phyloP scores from a whole-genome alignment of 345 rosid genomes.

The Crucihimalaya himalaica region DNA sequence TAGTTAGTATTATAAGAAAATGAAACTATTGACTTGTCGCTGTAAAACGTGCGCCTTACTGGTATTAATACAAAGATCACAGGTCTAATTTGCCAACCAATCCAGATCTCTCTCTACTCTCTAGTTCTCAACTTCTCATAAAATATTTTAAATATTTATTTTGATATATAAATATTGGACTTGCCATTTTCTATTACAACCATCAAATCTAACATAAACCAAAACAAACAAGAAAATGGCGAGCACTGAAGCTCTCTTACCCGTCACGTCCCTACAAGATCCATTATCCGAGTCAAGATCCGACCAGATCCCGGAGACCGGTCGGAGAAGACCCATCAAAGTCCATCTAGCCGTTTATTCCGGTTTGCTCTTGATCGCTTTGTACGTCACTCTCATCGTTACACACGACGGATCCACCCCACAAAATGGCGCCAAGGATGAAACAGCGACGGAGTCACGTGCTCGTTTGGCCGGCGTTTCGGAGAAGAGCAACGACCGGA shows the following conservation, averaged over 20 bases:
- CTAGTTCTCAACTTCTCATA: background rate
- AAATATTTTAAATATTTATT: background rate
- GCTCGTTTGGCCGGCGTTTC: slow-evolving; percentile 67
- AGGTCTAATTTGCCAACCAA: slow-evolving; percentile 13
- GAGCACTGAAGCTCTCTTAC: slow-evolving; percentile 38
- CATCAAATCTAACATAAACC: slow-evolving; percentile 25
- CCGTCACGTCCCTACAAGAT: slow-evolving; percentile 31
- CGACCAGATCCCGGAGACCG: slow-evolving; percentile 19
- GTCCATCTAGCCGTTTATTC: slow-evolving; percentile 27
- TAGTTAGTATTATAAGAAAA: too few species aligned
- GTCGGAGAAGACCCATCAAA: slow-evolving; percentile 38
- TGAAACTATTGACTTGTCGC: background rate
- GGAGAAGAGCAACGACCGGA: slow-evolving; percentile 45
- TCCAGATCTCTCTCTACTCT: slow-evolving; percentile 11
- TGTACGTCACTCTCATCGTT: slow-evolving; percentile 41
- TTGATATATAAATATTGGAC: slow-evolving; percentile 7
- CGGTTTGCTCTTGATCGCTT: slow-evolving; percentile 43
- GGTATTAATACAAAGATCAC: background rate
- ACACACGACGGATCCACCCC: slow-evolving; percentile 25
- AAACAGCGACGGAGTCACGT: slow-evolving; percentile 45
- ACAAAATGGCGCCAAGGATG: background rate
- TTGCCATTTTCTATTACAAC: background rate
- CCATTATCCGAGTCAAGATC: slow-evolving; percentile 31
- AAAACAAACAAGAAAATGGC: slow-evolving; percentile 32
- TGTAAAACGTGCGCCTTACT: background rate